Evolutionary conservation across 495 filamentous ascomycete genomes (phyloP), one percentile per base, ranked within the genome.

Genomic region (Pseudomonodictys pantanalensis): DNA sequence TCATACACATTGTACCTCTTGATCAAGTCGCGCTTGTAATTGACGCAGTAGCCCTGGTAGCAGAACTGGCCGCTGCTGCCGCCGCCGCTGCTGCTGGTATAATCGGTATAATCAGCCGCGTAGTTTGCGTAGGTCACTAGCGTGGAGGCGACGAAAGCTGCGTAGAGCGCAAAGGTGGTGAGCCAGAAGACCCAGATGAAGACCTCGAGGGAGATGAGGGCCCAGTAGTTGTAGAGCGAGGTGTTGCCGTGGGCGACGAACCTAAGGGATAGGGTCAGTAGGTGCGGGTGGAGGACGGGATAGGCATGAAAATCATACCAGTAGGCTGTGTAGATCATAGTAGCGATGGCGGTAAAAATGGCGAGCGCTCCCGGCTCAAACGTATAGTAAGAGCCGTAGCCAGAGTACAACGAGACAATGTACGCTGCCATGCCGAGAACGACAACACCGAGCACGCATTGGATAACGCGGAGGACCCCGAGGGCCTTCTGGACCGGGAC

Each of bases 171-270:
- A 24, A 52, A 52, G 17, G 49, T 52, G 20, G 30, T 52, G 29
- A 52, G 49, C 49, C 49, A 52, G 29, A 52, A 38, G 29, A 52
- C 29, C 49, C 49, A 52, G 3, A 52, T 32, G 49, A 52, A 52
- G 29, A 5, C 23, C 23, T 52, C 49, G 28, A 52, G 29, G 26
- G 49, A 28, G 49, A 52, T 38, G n/a, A 52, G 6, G 33, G 49
- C 49, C 49, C 49, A 52, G 49, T 52, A 52, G 49, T 52, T 52
- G 49, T 52, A 52, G 9, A 52, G 49, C 30, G 18, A 38, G n/a
- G 11, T 6, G 29, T 39, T 20, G 33, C 48, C 15, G 18, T 51
- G 5, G 23, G 49, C 28, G 29, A 52, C 28, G 49, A 52, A 52
- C 49, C n/a, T n/a, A n/a, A n/a, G n/a, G n/a, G n/a, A n/a, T n/a